Conservation (phyloP, 441 rosid species). For the Lepidium campestre region DNA sequence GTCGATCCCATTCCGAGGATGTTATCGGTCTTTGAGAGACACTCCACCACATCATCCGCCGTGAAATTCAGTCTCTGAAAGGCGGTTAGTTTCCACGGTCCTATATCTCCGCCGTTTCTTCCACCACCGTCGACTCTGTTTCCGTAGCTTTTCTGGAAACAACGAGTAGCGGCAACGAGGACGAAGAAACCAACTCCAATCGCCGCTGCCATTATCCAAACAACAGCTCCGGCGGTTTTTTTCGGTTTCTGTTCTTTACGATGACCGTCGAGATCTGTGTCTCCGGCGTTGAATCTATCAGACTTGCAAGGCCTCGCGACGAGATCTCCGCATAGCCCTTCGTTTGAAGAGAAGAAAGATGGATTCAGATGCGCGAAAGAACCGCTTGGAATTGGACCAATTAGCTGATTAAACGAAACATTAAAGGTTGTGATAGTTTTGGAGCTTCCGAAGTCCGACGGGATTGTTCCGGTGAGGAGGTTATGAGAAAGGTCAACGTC, state of each 20-base stretch:
- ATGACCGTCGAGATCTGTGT: constrained; percentile 21
- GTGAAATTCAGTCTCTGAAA: constrained; percentile 81
- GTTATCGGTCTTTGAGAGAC: constrained; percentile 58
- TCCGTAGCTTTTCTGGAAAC: constrained; percentile 50
- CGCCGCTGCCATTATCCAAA: constrained; percentile 87
- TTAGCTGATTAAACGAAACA: constrained; percentile 67
- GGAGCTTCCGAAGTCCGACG: constrained; percentile 72
- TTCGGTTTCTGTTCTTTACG: constrained; percentile 40
- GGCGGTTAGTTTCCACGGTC: constrained; percentile 93
- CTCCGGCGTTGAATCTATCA: constrained; percentile 28
- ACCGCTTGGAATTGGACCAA: constrained; percentile 73
- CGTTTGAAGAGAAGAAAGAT: constrained; percentile 68
- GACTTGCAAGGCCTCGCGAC: constrained; percentile 51
- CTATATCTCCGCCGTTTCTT: constrained; percentile 47
- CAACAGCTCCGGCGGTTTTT: constrained; percentile 70
- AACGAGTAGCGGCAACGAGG: constrained; percentile 66
- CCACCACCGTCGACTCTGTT: constrained; percentile 16
- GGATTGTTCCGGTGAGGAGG: constrained; percentile 71
- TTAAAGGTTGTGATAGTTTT: constrained; percentile 69
- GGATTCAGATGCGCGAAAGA: constrained; percentile 65
- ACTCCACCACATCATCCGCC: constrained; percentile 79
- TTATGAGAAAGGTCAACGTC: constrained; percentile 78
- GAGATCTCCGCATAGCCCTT: constrained; percentile 70
- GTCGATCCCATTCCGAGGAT: constrained; percentile 90
- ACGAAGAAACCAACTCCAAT: constrained; percentile 66